These are phyloP conservation scores for Sclerotiophoma versabilis DNA, from an alignment of 2,329 filamentous ascomycete genomes.

Conservation along the genomic window DNA sequence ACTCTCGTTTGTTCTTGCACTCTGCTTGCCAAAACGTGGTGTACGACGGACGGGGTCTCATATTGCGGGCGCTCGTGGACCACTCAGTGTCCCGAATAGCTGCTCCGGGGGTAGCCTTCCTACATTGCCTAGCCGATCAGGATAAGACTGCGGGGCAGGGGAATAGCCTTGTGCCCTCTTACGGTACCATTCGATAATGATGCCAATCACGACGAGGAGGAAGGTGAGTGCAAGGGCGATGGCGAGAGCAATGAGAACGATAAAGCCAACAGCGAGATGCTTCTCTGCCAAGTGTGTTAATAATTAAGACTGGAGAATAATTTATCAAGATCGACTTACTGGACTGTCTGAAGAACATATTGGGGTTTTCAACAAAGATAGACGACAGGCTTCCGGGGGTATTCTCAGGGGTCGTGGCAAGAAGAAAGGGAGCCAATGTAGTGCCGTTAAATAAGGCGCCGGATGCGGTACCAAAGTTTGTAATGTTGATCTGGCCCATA, in stretches of 20 bases:
- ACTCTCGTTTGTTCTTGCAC: neutral
- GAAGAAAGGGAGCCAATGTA: constrained; percentile 76
- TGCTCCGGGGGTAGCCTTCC: constrained; percentile 59
- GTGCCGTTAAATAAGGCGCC: constrained; percentile 89
- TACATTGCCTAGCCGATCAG: constrained; percentile 57
- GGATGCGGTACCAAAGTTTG: constrained; percentile 79
- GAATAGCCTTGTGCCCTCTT: constrained; percentile 81
- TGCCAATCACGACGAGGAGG: constrained; percentile 76
- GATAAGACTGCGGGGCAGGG: constrained; percentile 70
- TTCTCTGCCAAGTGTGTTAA: constrained; percentile 48
- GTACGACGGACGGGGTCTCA: constrained; percentile 5
- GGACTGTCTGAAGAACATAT: constrained; percentile 73
- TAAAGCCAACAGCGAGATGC: constrained; percentile 74
- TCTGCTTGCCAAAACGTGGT: neutral
- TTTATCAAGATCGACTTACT: constrained; percentile 57
- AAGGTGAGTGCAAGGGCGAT: constrained; percentile 80
- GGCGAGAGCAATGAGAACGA: constrained; percentile 81
- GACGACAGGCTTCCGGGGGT: constrained; percentile 75
- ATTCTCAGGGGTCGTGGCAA: constrained; percentile 72
- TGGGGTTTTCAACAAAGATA: constrained; percentile 80
- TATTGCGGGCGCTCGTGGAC: constrained; percentile 44
- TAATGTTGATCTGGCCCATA: constrained; percentile 81
- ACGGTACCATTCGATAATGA: constrained; percentile 76
- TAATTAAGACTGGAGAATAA: neutral
- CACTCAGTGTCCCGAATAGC: constrained; percentile 46